Evolutionary conservation across 108 stramenopile species (phyloP), one percentile per base, ranked within the genome.

Genomic region (Skeletonema marinoi): DNA sequence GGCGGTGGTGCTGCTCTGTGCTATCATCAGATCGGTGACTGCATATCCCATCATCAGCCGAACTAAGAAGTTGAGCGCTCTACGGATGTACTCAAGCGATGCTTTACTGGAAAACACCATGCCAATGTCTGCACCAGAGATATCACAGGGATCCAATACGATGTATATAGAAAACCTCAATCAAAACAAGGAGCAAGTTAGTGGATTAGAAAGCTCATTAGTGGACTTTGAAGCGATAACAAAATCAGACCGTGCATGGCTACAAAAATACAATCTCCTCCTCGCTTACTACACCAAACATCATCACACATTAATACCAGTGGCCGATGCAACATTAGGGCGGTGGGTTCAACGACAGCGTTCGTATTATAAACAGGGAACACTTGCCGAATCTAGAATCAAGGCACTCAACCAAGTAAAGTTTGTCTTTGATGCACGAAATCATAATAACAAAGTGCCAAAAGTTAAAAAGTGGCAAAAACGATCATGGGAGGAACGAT

Each of bases 401-500:
- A 38, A 25, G 36, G 36, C 32, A 25, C n/a, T 21, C 0, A 65
- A 65, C 38, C 17, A 25, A 8, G 65, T 21, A 38, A 38, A 38
- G 21, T 65, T 32, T 33, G 65, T 39, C 4, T 51, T 51, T 19
- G 65, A 39, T 65, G 65, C 36, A 32, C 19, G 21, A 33, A 65
- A 65, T 65, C 33, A 33, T 16, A 65, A 36, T 32, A 38, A 38
- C 13, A 38, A 65, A 38, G 33, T 30, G 61, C 21, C 16, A 30
- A 16, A 4, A 16, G 2, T 30, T 1, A 62, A 62, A 30, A 62
- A 51, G 50, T 62, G 32, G 61, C n/a, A 62, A 30, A 33, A 33
- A 5, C n/a, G 21, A 62, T 62, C 61, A 0, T 75, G 74, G 74
- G 74, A 75, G 33, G 59, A 68, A 25, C 51, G 59, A 32, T 69